phyloP scores from a whole-genome alignment of 1,284 basidiomycete species.

The Rhodotorula sp. region DNA sequence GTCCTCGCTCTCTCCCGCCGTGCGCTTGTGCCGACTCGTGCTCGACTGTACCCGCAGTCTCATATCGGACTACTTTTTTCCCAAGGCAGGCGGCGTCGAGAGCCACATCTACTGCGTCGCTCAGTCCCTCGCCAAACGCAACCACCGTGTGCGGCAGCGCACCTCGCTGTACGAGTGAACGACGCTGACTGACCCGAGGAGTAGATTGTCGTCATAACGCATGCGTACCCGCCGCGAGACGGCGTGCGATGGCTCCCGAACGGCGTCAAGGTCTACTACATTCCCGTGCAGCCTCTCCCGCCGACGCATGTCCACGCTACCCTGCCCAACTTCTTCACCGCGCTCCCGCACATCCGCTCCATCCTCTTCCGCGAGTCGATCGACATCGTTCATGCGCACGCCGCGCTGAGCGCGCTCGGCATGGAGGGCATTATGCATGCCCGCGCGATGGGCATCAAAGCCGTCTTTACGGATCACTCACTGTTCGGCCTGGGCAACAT shows the following conservation, averaged over 20 bases:
- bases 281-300: slow-evolving; percentile 79
- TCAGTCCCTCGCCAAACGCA: slow-evolving; percentile 75
- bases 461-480: slow-evolving; percentile 96
- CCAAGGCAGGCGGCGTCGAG: slow-evolving; percentile 92
- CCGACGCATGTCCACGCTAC: slow-evolving; percentile 77
- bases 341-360: slow-evolving; percentile 83
- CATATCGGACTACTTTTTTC: slow-evolving; percentile 97
- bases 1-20: neutral
- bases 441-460: slow-evolving; percentile 72
- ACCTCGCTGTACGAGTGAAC: no score
- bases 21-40: neutral
- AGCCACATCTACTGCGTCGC: slow-evolving; percentile 85
- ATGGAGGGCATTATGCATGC: slow-evolving; percentile 92
- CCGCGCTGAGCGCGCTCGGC: slow-evolving; percentile 81
- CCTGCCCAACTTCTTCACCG: slow-evolving; percentile 89
- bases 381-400: slow-evolving; percentile 88
- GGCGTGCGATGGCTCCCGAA: slow-evolving; percentile 85
- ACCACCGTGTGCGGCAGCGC: slow-evolving; percentile 70
- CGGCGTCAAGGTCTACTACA: slow-evolving; percentile 88
- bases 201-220: slow-evolving; percentile 92
- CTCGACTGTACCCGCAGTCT: slow-evolving; percentile 50
- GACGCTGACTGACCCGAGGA: neutral
- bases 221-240: slow-evolving; percentile 80
- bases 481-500: slow-evolving; percentile 95
- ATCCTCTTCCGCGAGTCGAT: slow-evolving; percentile 87